phyloP scores from a whole-genome alignment of 164 flowering plant genomes.

The Vitis vinifera region DNA sequence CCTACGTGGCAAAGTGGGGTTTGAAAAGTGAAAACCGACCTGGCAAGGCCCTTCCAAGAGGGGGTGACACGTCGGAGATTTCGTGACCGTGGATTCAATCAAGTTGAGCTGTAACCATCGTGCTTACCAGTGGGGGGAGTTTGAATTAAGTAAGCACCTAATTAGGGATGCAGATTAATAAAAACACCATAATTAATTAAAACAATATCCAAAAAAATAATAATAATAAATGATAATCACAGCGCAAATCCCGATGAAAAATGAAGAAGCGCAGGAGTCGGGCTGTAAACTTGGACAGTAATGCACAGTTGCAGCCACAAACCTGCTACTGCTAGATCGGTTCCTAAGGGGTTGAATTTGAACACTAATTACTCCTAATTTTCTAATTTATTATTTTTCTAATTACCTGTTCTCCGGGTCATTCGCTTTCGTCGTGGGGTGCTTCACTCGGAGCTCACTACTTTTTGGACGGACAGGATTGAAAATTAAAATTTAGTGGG shows the following conservation, averaged over 20 bases:
- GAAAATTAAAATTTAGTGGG: too few relatives aligned
- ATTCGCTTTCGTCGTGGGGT: too few relatives aligned
- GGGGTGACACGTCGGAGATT: slow-evolving; percentile 21
- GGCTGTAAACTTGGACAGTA: slow-evolving; percentile 50
- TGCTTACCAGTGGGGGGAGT: slow-evolving; percentile 23
- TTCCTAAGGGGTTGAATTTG: slow-evolving; percentile 56
- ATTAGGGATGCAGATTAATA: background rate
- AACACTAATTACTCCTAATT: slow-evolving; percentile 22
- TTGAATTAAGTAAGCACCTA: slow-evolving; percentile 8
- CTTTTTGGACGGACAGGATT: too few relatives aligned
- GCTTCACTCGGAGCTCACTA: too few relatives aligned
- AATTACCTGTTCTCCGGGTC: background rate
- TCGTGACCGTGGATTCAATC: slow-evolving; percentile 17
- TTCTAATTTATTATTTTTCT: slow-evolving; percentile 8
- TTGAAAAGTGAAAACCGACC: slow-evolving; percentile 13
- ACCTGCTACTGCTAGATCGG: slow-evolving; percentile 73
- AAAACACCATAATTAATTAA: background rate
- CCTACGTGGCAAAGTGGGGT: slow-evolving; percentile 19
- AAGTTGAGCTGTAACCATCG: slow-evolving; percentile 50
- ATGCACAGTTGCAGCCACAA: slow-evolving; percentile 63
- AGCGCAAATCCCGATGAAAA: slow-evolving; percentile 21
- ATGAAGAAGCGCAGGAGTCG: slow-evolving; percentile 34
- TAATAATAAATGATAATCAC: background rate
- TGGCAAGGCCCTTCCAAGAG: background rate
- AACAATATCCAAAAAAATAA: slow-evolving; percentile 1